Evolutionary conservation across 306 rosid genomes (phyloP).

Genomic region (Castanospermum australe): DNA sequence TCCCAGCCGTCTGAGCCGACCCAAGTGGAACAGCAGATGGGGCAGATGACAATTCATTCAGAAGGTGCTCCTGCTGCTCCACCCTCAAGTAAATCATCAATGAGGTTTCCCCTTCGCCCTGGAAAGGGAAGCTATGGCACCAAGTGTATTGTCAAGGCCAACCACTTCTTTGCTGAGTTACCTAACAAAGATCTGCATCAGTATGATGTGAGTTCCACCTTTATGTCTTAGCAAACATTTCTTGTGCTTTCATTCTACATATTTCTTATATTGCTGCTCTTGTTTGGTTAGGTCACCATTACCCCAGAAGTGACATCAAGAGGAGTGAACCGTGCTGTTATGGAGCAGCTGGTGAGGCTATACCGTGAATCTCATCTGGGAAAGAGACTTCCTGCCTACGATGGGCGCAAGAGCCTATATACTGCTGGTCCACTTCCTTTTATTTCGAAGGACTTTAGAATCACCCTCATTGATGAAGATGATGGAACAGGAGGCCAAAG

Average conservation of each 20-base stretch:
- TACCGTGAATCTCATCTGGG: slow-evolving; percentile 83
- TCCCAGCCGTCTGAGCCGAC: slow-evolving; percentile 44
- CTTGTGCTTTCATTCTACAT: not conserved
- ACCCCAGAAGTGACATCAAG: slow-evolving; percentile 87
- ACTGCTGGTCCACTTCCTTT: slow-evolving; percentile 97
- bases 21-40: slow-evolving; percentile 40
- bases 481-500: slow-evolving; percentile 83
- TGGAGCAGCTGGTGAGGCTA: slow-evolving; percentile 67
- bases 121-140: slow-evolving; percentile 79
- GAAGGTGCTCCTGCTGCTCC: slow-evolving; percentile 52
- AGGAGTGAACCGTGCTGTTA: slow-evolving; percentile 91
- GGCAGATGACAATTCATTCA: slow-evolving; percentile 38
- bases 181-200: slow-evolving; percentile 94
- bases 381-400: slow-evolving; percentile 88
- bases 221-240: not conserved
- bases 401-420: slow-evolving; percentile 92
- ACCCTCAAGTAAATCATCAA: slow-evolving; percentile 69
- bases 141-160: slow-evolving; percentile 77
- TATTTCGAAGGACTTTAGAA: slow-evolving; percentile 63
- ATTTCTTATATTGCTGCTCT: not conserved
- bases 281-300: slow-evolving; percentile 67
- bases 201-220: slow-evolving; percentile 72
- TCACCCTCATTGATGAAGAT: slow-evolving; percentile 77
- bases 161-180: slow-evolving; percentile 89
- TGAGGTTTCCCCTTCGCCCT: slow-evolving; percentile 94